These are phyloP conservation scores for Ilyonectria mors-panacis DNA, from an alignment of 2,329 filamentous ascomycete genomes.

Conservation along the genomic window DNA sequence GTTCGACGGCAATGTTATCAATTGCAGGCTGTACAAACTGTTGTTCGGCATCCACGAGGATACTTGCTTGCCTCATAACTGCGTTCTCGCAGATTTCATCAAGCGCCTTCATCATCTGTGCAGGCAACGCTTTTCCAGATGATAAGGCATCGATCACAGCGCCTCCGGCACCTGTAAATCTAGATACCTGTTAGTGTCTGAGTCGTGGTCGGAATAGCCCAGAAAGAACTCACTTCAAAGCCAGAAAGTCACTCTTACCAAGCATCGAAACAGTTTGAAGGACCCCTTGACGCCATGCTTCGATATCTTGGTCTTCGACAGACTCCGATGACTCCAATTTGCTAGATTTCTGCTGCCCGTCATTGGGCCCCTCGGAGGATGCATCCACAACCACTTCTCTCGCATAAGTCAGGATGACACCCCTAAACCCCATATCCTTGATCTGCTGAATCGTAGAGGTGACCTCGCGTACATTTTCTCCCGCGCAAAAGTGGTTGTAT, in stretches of 20 bases:
- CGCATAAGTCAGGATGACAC: constrained; percentile 71
- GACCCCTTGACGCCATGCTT: constrained; percentile 53
- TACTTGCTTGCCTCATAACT: constrained; percentile 56
- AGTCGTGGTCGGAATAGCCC: no score
- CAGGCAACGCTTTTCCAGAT: constrained; percentile 51
- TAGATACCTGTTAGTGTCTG: constrained; percentile 31
- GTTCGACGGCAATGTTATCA: constrained; percentile 49
- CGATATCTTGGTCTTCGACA: constrained; percentile 59
- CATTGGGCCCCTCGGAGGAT: constrained; percentile 22
- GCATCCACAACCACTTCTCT: constrained; percentile 58
- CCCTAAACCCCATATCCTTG: constrained; percentile 66
- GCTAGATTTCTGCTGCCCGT: no score
- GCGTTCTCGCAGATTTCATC: constrained; percentile 55
- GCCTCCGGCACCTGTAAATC: constrained; percentile 60
- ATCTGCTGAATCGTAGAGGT: constrained; percentile 57
- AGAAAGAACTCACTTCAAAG: constrained; percentile 53
- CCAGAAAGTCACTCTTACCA: constrained; percentile 53
- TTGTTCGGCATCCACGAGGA: constrained; percentile 64
- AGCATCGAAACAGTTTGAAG: constrained; percentile 51
- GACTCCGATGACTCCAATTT: constrained; percentile 52
- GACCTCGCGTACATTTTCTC: constrained; percentile 63
- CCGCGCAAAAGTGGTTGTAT: constrained; percentile 70
- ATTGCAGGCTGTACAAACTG: constrained; percentile 61
- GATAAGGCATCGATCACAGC: constrained; percentile 56
- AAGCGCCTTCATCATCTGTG: constrained; percentile 59